Conservation (phyloP, 257 asterid genomes). For the Nicotiana tabacum region DNA sequence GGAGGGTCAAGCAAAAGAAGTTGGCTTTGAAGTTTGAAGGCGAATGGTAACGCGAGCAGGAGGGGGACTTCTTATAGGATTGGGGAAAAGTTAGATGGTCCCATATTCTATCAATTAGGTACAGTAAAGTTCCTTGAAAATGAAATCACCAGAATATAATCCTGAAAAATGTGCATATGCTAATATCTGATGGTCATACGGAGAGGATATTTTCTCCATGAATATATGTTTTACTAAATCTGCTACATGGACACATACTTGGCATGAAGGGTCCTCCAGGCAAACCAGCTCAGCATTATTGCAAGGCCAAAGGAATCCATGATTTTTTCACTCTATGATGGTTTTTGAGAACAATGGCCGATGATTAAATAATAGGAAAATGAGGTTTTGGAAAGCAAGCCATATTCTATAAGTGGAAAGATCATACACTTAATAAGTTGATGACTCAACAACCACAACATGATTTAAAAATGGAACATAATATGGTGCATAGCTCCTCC, state of each 20-base stretch:
- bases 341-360: conserved; percentile 22
- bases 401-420: conserved; percentile 35
- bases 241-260: conserved; percentile 17
- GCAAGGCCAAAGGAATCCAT: conserved; percentile 24
- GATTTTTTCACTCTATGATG: conserved; percentile 23
- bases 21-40: conserved; percentile 35
- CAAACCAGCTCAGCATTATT: conserved; percentile 10
- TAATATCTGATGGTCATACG: conserved; percentile 13
- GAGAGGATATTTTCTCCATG: conserved; percentile 21
- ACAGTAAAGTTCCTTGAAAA: conserved; percentile 48
- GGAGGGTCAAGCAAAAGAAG: conserved; percentile 11
- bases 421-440: conserved; percentile 19
- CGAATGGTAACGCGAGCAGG: conserved; percentile 39
- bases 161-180: conserved; percentile 23
- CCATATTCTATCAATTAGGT: conserved; percentile 26
- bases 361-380: conserved; percentile 30
- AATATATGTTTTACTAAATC: conserved; percentile 12
- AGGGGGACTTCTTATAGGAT: conserved; percentile 52
- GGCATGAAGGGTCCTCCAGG: conserved; percentile 19
- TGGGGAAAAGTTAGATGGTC: conserved; percentile 29
- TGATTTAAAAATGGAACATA: conserved; percentile 18
- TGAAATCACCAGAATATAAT: conserved; percentile 35
- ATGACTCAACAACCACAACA: conserved; percentile 45
- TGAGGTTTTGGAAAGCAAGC: conserved; percentile 23
- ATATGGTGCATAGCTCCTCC: conserved; percentile 13